These are phyloP conservation scores for Chlorophyllum brunneum DNA, from an alignment of 768 basidiomycete genomes.

Conservation along the genomic window DNA sequence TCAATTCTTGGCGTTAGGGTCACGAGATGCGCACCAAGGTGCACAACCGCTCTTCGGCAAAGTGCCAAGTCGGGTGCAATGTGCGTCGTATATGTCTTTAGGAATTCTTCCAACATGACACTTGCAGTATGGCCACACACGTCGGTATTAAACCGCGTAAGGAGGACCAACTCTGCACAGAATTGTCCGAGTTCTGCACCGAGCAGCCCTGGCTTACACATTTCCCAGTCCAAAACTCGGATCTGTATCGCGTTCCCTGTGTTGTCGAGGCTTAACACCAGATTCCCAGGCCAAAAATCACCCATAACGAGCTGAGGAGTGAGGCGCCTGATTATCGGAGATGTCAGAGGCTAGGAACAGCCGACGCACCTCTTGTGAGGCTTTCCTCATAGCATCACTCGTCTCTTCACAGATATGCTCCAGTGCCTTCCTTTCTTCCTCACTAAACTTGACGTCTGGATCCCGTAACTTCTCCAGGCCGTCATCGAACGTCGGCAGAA, in stretches of 20 bases:
- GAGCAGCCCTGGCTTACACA: conserved; percentile 51
- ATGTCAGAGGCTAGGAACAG: neutral
- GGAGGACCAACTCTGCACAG: conserved; percentile 52
- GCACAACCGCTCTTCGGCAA: conserved; percentile 35
- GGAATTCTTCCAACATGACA: conserved; percentile 38
- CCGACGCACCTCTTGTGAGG: conserved; percentile 25
- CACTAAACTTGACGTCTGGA: conserved; percentile 37
- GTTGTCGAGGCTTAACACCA: conserved; percentile 40
- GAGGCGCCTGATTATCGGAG: neutral
- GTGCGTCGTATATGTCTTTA: conserved; percentile 37
- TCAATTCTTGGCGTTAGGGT: conserved; percentile 43
- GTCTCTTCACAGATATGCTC: conserved; percentile 22
- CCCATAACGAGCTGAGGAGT: conserved; percentile 51
- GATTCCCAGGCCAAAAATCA: conserved; percentile 73
- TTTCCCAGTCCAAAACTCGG: conserved; percentile 64
- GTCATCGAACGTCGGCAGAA: conserved; percentile 36
- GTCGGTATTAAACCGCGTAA: conserved; percentile 43
- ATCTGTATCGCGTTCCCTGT: conserved; percentile 35
- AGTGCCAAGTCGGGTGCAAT: conserved; percentile 23
- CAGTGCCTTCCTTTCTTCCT: conserved; percentile 29
- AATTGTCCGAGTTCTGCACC: conserved; percentile 64
- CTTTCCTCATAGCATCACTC: conserved; percentile 20
- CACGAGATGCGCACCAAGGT: conserved; percentile 54
- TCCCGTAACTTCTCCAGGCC: conserved; percentile 32
- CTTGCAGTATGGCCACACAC: conserved; percentile 30